phyloP scores from a whole-genome alignment of 805 yeast genomes.

The Myxozyma mucilagina region DNA sequence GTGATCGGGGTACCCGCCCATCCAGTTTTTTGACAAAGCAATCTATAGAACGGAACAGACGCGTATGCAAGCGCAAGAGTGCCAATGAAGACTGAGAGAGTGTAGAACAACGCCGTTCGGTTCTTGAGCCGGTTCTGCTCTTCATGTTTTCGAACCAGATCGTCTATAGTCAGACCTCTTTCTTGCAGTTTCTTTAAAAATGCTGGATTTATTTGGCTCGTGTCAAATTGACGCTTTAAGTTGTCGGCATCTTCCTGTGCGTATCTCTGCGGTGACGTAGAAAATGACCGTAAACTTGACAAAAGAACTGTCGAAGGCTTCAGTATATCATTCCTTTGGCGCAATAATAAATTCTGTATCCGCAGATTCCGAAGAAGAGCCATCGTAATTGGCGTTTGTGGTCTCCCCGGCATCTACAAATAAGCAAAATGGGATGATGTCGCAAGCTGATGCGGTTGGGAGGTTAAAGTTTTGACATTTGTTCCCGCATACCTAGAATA shows the following conservation, averaged over 20 bases:
- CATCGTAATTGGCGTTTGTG: too few species aligned
- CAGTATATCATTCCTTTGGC: too few species aligned
- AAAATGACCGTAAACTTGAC: not conserved
- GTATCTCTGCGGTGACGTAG: not conserved
- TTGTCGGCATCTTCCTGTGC: too few species aligned
- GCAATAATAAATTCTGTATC: too few species aligned
- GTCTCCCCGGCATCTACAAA: too few species aligned
- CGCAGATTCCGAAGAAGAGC: too few species aligned
- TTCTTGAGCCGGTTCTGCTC: constrained; percentile 43
- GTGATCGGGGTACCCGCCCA: constrained; percentile 96
- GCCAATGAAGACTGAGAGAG: constrained; percentile 64
- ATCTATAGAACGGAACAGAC: constrained; percentile 89
- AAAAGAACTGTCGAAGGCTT: not conserved
- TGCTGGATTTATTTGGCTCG: constrained; percentile 7
- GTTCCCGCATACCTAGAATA: too few species aligned
- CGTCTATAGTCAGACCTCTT: constrained; percentile 23
- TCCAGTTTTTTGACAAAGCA: constrained; percentile 91
- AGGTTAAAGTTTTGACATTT: too few species aligned
- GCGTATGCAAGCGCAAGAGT: constrained; percentile 81
- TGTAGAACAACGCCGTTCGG: constrained; percentile 62
- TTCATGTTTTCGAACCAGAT: constrained; percentile 20
- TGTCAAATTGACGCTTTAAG: not conserved
- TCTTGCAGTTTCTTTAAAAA: constrained; percentile 11
- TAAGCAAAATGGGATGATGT: too few species aligned
- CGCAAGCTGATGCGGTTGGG: too few species aligned